Conservation (phyloP, 1,284 basidiomycete genomes). For the Cutaneotrichosporon spelunceum region DNA sequence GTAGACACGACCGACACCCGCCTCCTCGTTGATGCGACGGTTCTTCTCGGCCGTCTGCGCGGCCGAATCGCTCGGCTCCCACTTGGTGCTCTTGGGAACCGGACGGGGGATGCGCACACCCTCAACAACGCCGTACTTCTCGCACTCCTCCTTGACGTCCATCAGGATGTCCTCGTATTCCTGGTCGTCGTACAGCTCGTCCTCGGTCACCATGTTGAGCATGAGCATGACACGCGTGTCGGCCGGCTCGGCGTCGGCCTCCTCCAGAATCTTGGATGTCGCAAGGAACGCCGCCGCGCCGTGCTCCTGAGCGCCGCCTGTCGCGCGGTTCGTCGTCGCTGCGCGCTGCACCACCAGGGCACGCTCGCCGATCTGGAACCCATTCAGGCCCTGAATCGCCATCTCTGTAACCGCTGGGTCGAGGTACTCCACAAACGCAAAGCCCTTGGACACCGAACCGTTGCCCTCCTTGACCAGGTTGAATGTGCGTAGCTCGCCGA, state of each 20-base stretch:
- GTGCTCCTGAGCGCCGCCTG: slow-evolving; percentile 37
- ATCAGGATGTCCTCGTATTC: slow-evolving; percentile 93
- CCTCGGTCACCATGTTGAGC: slow-evolving; percentile 97
- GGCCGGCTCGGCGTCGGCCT: slow-evolving; percentile 56
- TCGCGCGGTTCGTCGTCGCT: slow-evolving; percentile 44
- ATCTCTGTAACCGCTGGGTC: slow-evolving; percentile 86
- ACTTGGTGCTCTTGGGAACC: slow-evolving; percentile 68
- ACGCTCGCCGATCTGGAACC: slow-evolving; percentile 97
- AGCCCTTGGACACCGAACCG: slow-evolving; percentile 90
- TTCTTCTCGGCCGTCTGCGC: slow-evolving; percentile 55
- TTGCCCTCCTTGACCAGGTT: slow-evolving; percentile 86
- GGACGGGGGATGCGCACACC: slow-evolving; percentile 87
- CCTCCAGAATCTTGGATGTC: slow-evolving; percentile 74
- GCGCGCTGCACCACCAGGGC: slow-evolving; percentile 94
- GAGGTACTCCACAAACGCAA: slow-evolving; percentile 98
- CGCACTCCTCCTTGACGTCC: slow-evolving; percentile 90
- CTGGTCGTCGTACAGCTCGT: slow-evolving; percentile 84
- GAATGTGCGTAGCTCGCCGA: slow-evolving; percentile 95
- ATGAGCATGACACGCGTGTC: slow-evolving; percentile 80
- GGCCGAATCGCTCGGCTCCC: slow-evolving; percentile 64
- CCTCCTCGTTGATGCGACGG: slow-evolving; percentile 69
- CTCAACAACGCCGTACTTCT: slow-evolving; percentile 74
- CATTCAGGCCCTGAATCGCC: slow-evolving; percentile 92
- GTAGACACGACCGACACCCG: slow-evolving; percentile 90
- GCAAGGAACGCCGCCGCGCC: slow-evolving; percentile 47